phyloP scores from a whole-genome alignment of 2,329 filamentous ascomycete genomes.

The Berkeleyomyces rouxiae region DNA sequence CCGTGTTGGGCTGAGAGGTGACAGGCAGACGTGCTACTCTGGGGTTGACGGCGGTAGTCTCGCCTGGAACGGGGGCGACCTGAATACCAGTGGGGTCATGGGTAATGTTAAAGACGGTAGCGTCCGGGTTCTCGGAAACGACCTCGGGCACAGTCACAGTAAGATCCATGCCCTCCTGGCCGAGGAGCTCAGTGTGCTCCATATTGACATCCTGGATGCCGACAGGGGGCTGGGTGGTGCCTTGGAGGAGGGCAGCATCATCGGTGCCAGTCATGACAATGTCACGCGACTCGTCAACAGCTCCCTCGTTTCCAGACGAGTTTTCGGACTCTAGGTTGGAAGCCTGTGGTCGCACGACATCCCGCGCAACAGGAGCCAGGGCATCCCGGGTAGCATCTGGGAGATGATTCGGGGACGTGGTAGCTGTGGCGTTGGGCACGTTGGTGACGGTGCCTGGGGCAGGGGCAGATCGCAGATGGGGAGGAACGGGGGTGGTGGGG shows the following conservation, averaged over 20 bases:
- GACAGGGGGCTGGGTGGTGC: conserved; percentile 54
- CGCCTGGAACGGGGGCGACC: conserved; percentile 52
- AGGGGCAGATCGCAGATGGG: conserved; percentile 38
- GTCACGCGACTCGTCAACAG: conserved; percentile 61
- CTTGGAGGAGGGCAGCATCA: conserved; percentile 25
- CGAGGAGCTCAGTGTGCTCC: conserved; percentile 48
- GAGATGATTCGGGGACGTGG: background rate
- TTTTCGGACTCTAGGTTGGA: conserved; percentile 62
- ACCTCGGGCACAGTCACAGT: conserved; percentile 59
- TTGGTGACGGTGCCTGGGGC: conserved; percentile 71
- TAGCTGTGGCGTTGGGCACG: conserved; percentile 22
- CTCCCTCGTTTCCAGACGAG: conserved; percentile 64
- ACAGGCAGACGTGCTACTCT: conserved; percentile 7
- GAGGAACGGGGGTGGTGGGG: conserved; percentile 10
- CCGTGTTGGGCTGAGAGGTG: conserved; percentile 22
- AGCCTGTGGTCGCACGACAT: conserved; percentile 27
- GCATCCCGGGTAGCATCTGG: background rate
- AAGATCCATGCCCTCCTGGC: conserved; percentile 39
- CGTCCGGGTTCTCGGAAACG: conserved; percentile 69
- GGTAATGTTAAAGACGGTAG: conserved; percentile 85
- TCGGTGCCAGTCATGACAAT: conserved; percentile 64
- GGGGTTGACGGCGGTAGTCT: conserved; percentile 42
- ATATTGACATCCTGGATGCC: conserved; percentile 70
- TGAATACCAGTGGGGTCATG: conserved; percentile 76
- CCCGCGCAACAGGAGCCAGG: conserved; percentile 30